phyloP scores from a whole-genome alignment of 2,329 filamentous ascomycete genomes.

The Xylariaceae sp. region DNA sequence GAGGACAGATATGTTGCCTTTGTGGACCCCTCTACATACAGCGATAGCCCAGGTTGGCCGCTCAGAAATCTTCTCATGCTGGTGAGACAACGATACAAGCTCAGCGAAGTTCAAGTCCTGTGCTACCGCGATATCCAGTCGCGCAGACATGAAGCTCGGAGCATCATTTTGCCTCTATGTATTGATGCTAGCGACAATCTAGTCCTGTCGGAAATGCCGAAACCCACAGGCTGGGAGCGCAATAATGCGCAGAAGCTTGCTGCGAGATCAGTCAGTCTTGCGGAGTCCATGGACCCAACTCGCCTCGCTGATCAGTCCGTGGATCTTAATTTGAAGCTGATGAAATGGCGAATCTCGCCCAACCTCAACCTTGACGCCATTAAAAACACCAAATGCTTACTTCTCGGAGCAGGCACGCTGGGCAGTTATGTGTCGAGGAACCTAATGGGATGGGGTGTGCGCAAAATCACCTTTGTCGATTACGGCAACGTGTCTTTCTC shows the following conservation, averaged over 20 bases:
- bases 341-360: conserved; percentile 97
- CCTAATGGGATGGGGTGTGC: conserved; percentile 90
- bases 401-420: conserved; percentile 87
- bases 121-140: conserved; percentile 83
- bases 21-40: conserved; percentile 86
- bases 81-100: conserved; percentile 72
- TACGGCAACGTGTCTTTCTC: conserved; percentile 91
- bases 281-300: conserved; percentile 87
- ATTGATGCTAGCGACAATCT: conserved; percentile 45
- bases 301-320: conserved; percentile 89
- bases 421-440: conserved; percentile 92
- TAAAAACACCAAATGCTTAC: conserved; percentile 81
- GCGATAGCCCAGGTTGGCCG: conserved; percentile 85
- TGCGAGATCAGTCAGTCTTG: conserved; percentile 72
- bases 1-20: conserved; percentile 81
- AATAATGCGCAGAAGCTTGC: conserved; percentile 71
- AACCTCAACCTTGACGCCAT: conserved; percentile 81
- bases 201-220: conserved; percentile 60
- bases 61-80: conserved; percentile 83
- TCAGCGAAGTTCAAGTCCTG: conserved; percentile 73
- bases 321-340: conserved; percentile 92
- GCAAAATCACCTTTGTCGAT: conserved; percentile 93
- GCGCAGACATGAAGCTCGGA: conserved; percentile 72
- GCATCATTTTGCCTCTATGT: conserved; percentile 66
- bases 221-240: conserved; percentile 92